Evolutionary conservation across 345 rosid genomes (phyloP).

Genomic region (Laguncularia racemosa): DNA sequence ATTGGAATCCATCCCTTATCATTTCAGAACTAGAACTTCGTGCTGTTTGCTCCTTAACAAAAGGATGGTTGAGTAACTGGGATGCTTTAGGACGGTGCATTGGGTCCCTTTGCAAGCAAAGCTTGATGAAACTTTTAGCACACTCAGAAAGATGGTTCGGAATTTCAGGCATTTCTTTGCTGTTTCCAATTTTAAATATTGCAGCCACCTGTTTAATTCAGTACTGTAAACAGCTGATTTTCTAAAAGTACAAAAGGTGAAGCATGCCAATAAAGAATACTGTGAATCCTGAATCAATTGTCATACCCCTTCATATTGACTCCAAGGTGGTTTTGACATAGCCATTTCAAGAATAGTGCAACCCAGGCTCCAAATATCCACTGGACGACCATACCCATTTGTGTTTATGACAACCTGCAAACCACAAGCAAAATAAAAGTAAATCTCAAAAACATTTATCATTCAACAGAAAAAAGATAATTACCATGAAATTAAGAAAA

Average conservation of each 20-base stretch:
- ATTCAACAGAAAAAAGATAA: too few species aligned
- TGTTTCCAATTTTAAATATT: conserved; percentile 92
- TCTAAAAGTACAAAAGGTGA: too few species aligned
- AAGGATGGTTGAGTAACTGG: conserved; percentile 70
- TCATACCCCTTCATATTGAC: conserved; percentile 89
- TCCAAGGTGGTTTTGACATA: conserved; percentile 92
- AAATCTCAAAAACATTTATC: too few species aligned
- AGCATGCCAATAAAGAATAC: too few species aligned
- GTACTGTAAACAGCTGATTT: too few species aligned
- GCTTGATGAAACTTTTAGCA: conserved; percentile 66
- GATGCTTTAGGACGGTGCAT: conserved; percentile 70
- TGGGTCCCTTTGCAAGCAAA: conserved; percentile 87
- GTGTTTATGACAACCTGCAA: conserved; percentile 84
- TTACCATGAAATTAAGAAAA: too few species aligned
- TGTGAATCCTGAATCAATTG: too few species aligned
- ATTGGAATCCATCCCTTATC: conserved; percentile 49
- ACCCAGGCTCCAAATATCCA: conserved; percentile 97
- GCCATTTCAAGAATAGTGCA: conserved; percentile 99
- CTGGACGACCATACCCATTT: conserved; percentile 77
- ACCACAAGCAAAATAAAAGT: background rate
- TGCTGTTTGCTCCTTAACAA: conserved; percentile 53
- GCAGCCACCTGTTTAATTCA: conserved; percentile 80
- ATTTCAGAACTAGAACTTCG: conserved; percentile 38
- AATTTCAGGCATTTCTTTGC: conserved; percentile 86
- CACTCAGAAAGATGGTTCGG: conserved; percentile 81